phyloP scores from a whole-genome alignment of 176 grass and related monocot genomes.

The Eleusine indica region DNA sequence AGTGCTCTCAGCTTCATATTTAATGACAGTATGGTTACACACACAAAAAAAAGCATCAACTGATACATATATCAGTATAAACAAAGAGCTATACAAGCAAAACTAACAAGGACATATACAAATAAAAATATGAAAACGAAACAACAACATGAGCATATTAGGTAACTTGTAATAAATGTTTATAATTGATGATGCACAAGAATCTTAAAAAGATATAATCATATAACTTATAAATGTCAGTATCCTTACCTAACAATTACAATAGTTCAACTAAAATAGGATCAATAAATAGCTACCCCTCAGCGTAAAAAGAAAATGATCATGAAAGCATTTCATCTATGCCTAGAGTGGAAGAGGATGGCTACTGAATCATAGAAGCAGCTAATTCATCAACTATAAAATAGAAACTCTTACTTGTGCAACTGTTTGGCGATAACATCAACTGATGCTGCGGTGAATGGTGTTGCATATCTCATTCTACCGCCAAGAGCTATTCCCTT shows the following conservation, averaged over 20 bases:
- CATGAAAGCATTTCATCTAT: slow-evolving; percentile 32
- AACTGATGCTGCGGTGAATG: slow-evolving; percentile 77
- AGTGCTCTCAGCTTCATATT: neutral
- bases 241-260: slow-evolving; percentile 9
- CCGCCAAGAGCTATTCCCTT: slow-evolving; percentile 82
- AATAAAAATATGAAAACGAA: slow-evolving; percentile 4
- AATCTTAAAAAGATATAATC: neutral
- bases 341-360: neutral
- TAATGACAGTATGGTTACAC: neutral
- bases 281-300: slow-evolving; percentile 12
- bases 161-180: slow-evolving; percentile 16
- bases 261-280: slow-evolving; percentile 36
- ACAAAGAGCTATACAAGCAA: neutral
- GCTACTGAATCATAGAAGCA: slow-evolving; percentile 24
- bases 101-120: neutral
- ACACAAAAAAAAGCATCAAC: slow-evolving; percentile 1
- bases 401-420: slow-evolving; percentile 71
- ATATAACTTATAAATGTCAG: neutral
- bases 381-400: slow-evolving; percentile 8
- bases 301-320: neutral
- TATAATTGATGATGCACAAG: slow-evolving; percentile 20
- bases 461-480: slow-evolving; percentile 81
- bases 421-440: slow-evolving; percentile 83
- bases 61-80: slow-evolving; percentile 10
- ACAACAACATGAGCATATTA: neutral